A percentile compares a stretch with the other conserved stretches of the same genome.
Evolutionary conservation across 2,329 filamentous ascomycete species (phyloP).

Genomic region (Trichoderma atrobrunneum): DNA sequence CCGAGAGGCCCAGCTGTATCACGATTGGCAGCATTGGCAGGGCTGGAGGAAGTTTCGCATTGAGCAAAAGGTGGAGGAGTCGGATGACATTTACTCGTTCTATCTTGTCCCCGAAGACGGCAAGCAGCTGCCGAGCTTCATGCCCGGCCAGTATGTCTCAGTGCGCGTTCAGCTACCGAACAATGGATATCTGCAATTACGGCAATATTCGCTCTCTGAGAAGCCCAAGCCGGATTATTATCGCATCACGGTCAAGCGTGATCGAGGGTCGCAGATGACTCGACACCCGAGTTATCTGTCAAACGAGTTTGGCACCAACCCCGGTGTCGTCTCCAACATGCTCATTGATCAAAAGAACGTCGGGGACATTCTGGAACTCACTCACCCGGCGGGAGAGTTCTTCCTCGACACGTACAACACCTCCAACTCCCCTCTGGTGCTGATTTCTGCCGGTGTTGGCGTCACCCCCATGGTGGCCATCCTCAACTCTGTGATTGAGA

Average conservation of each 20-base stretch:
- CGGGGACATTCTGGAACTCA: slow-evolving; percentile 62
- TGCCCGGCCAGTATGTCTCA: slow-evolving; percentile 71
- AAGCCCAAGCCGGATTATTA: slow-evolving; percentile 60
- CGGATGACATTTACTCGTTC: slow-evolving; percentile 67
- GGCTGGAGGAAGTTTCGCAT: slow-evolving; percentile 68
- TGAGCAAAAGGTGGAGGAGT: slow-evolving; percentile 61
- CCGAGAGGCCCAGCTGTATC: slow-evolving; percentile 62
- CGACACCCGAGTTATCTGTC: slow-evolving; percentile 24
- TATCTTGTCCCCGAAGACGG: slow-evolving; percentile 64
- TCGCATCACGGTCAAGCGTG: slow-evolving; percentile 69
- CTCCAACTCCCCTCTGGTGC: slow-evolving; percentile 49
- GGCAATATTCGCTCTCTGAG: slow-evolving; percentile 73
- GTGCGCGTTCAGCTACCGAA: slow-evolving; percentile 56
- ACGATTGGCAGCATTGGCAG: slow-evolving; percentile 59
- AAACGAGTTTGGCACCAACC: slow-evolving; percentile 41
- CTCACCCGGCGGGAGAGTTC: slow-evolving; percentile 65
- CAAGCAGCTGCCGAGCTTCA: slow-evolving; percentile 58
- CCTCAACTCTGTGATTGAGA: slow-evolving; percentile 51
- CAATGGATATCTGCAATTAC: slow-evolving; percentile 58
- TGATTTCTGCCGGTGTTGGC: slow-evolving; percentile 61
- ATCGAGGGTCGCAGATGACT: slow-evolving; percentile 50
- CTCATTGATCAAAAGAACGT: slow-evolving; percentile 60
- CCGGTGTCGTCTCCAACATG: slow-evolving; percentile 67
- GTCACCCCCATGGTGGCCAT: slow-evolving; percentile 60
- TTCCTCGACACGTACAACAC: slow-evolving; percentile 46